These are phyloP conservation scores for Tetrapisispora nanseiensis DNA, from an alignment of 805 yeast genomes.

Conservation along the genomic window DNA sequence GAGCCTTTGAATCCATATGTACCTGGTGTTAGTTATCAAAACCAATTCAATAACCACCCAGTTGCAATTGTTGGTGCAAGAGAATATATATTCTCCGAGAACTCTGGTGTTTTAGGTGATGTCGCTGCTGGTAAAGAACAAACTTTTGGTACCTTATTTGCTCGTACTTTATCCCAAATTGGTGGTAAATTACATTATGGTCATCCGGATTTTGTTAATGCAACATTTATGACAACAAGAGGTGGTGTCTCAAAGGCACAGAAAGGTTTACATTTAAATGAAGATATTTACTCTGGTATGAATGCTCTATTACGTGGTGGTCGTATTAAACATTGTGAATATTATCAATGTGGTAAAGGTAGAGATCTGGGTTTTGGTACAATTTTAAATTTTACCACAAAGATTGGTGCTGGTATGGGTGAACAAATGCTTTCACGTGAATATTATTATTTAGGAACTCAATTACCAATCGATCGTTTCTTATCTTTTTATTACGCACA, in stretches of 20 bases:
- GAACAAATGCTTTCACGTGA: constrained; percentile 90
- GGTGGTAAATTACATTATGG: constrained; percentile 95
- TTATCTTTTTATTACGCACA: constrained; percentile 91
- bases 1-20: constrained; percentile 44
- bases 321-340: constrained; percentile 88
- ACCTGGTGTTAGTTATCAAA: constrained; percentile 43
- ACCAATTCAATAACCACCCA: constrained; percentile 57
- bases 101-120: constrained; percentile 86
- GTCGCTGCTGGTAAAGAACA: constrained; percentile 97
- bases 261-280: constrained; percentile 85
- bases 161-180: constrained; percentile 83
- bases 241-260: constrained; percentile 96
- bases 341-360: constrained; percentile 94
- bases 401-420: constrained; percentile 99
- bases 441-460: constrained; percentile 82
- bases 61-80: constrained; percentile 94
- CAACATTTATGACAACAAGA: constrained; percentile 83
- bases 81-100: constrained; percentile 88
- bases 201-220: constrained; percentile 91
- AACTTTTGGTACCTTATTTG: constrained; percentile 91
- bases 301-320: constrained; percentile 85
- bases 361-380: constrained; percentile 91
- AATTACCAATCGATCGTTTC: constrained; percentile 79
- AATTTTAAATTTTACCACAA: constrained; percentile 83
- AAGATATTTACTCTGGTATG: constrained; percentile 95